phyloP scores from a whole-genome alignment of 148 eudicot genomes.

The Pharnaceum exiguum region DNA sequence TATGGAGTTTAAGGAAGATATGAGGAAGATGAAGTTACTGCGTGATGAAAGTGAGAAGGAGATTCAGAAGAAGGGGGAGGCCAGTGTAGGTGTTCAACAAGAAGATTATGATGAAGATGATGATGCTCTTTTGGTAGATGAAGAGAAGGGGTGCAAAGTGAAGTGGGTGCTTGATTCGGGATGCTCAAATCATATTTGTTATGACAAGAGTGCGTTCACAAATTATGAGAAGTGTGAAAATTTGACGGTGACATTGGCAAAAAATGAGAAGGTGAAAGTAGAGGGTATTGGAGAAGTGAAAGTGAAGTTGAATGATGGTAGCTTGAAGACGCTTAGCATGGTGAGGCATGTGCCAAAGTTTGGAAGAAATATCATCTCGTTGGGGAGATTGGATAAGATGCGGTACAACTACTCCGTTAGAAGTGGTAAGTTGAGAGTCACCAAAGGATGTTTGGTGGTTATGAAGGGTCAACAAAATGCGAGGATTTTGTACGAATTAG shows the following conservation, averaged over 20 bases:
- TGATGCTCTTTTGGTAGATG: not conserved
- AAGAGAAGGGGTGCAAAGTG: not conserved
- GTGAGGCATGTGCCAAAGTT: slow-evolving; percentile 2
- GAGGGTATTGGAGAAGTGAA: not conserved
- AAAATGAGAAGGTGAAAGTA: not conserved
- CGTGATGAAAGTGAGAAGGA: too few species aligned
- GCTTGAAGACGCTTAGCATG: not conserved
- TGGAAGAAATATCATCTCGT: not conserved
- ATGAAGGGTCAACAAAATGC: not conserved
- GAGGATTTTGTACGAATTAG: not conserved
- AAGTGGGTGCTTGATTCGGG: not conserved
- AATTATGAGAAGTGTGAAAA: not conserved
- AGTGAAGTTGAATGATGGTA: not conserved
- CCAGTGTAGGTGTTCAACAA: not conserved
- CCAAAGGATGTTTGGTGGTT: not conserved
- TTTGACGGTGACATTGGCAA: not conserved
- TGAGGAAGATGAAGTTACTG: not conserved
- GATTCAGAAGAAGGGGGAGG: not conserved
- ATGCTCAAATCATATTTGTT: not conserved
- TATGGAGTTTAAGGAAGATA: not conserved
- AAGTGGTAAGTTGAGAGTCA: not conserved
- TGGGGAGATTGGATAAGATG: not conserved
- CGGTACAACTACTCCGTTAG: not conserved
- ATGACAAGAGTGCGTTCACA: not conserved
- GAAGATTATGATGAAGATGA: not conserved